Evolutionary conservation across 495 filamentous ascomycete genomes (phyloP).

Genomic region (Penicillium coffeae): DNA sequence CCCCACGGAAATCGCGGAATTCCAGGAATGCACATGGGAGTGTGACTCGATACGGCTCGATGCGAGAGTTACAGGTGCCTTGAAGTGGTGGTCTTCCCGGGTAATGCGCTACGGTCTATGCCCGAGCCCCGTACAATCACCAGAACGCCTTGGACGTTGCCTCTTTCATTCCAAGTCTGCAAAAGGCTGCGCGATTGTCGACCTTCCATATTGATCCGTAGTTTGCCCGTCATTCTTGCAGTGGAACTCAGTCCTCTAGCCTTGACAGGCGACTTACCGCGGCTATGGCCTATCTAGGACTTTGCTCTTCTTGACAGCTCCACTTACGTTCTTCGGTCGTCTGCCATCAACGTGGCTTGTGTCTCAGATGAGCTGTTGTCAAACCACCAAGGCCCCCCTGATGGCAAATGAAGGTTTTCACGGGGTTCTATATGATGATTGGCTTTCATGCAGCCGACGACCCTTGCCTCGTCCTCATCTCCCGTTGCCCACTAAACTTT

Average conservation of each 20-base stretch:
- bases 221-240: too few species aligned
- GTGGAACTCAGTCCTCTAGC: too few species aligned
- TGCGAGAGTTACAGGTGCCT: constrained; percentile 12
- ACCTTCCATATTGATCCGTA: neutral
- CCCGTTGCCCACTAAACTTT: neutral
- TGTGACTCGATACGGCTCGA: constrained; percentile 11
- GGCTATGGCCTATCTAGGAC: neutral
- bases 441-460: constrained; percentile 11
- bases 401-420: constrained; percentile 13
- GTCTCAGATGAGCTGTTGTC: constrained; percentile 12
- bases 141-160: constrained; percentile 7
- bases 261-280: too few species aligned
- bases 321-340: constrained; percentile 16
- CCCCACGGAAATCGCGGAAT: neutral
- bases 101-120: neutral
- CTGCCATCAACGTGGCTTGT: constrained; percentile 18
- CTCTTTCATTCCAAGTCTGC: constrained; percentile 11
- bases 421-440: constrained; percentile 6
- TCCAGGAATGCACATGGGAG: constrained; percentile 14
- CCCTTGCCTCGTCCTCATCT: constrained; percentile 26
- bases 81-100: neutral
- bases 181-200: too few species aligned
- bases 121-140: neutral
- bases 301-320: constrained; percentile 6
- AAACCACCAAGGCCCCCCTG: constrained; percentile 2